These are phyloP conservation scores for Sonneratia caseolaris DNA, from an alignment of 345 rosid genomes.

Conservation along the genomic window DNA sequence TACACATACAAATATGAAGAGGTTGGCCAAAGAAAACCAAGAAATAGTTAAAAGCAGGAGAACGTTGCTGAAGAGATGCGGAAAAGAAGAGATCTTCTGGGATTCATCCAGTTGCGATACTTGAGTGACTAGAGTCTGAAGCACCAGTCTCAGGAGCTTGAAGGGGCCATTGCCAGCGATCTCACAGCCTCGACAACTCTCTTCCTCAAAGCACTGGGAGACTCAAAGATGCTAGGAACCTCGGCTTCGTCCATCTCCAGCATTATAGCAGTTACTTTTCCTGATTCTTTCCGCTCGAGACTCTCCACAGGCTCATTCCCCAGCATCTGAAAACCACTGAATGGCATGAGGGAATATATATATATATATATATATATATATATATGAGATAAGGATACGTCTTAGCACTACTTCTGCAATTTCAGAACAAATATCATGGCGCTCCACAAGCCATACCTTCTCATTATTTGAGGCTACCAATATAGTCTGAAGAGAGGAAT, in stretches of 20 bases:
- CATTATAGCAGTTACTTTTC: conserved; percentile 70
- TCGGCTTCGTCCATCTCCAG: conserved; percentile 75
- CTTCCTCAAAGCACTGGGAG: conserved; percentile 56
- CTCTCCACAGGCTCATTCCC: conserved; percentile 60
- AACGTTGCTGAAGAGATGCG: too few species aligned
- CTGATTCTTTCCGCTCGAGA: conserved; percentile 43
- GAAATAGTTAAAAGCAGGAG: too few species aligned
- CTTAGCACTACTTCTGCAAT: too few species aligned
- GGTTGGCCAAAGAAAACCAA: too few species aligned
- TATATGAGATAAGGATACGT: too few species aligned
- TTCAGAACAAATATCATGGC: background rate
- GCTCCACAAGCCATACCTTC: conserved; percentile 28
- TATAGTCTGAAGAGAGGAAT: conserved; percentile 60
- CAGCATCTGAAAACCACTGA: conserved; percentile 33
- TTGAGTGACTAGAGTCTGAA: background rate
- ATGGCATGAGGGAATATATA: background rate
- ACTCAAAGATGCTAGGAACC: conserved; percentile 57
- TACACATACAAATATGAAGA: too few species aligned
- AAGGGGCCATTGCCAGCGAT: conserved; percentile 22
- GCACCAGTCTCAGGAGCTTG: background rate
- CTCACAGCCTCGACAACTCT: conserved; percentile 66
- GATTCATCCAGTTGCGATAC: background rate
- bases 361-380: too few species aligned
- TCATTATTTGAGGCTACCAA: conserved; percentile 78
- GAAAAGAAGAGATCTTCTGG: background rate